A percentile compares a stretch with the other conserved stretches of the same genome.
phyloP scores from a whole-genome alignment of 208 protist species.

The Acanthamoeba royreba region DNA sequence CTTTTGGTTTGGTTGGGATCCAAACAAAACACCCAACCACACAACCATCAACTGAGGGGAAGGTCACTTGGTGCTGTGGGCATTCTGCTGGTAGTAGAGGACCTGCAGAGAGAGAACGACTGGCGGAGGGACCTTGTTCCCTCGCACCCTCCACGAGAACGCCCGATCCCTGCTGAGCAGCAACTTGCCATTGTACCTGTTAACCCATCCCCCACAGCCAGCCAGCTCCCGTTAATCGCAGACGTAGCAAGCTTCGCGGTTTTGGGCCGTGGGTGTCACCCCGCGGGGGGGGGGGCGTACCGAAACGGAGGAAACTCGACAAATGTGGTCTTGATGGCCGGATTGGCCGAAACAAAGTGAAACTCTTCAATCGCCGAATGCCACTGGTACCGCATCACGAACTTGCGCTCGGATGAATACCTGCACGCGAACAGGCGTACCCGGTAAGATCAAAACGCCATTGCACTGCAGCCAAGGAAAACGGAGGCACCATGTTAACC shows the following conservation, averaged over 20 bases:
- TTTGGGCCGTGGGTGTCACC: not conserved
- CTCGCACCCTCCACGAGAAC: not conserved
- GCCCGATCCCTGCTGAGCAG: not conserved
- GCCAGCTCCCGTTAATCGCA: not conserved
- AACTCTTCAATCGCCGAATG: not conserved
- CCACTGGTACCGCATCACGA: constrained; percentile 9
- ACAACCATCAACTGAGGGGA: no score
- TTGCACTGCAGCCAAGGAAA: no score
- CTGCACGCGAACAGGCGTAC: not conserved
- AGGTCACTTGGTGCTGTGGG: no score
- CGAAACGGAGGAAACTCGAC: not conserved
- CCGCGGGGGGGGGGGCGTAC: not conserved
- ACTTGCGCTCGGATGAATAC: not conserved
- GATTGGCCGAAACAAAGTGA: not conserved
- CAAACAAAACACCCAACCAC: not conserved
- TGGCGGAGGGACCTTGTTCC: not conserved
- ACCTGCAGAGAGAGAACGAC: not conserved
- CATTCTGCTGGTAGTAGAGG: not conserved
- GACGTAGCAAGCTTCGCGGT: not conserved
- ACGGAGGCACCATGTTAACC: not conserved
- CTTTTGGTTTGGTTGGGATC: not conserved
- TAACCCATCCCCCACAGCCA: no score
- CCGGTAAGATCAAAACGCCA: not conserved
- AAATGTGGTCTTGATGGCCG: not conserved
- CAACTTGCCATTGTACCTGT: not conserved